phyloP scores from a whole-genome alignment of 2,329 filamentous ascomycete species.

The Xylogone sp. region DNA sequence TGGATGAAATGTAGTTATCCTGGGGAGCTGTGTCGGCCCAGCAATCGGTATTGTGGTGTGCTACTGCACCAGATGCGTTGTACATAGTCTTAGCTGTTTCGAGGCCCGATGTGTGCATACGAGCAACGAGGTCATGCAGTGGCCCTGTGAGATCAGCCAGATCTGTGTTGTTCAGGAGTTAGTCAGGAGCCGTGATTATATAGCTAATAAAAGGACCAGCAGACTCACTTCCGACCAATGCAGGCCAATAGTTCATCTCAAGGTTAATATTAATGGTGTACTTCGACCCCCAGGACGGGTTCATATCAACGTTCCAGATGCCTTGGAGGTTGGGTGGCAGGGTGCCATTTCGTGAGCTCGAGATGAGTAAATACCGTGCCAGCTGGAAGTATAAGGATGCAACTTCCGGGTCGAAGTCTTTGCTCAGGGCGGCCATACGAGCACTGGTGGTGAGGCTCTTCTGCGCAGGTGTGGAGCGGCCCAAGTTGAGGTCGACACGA shows the following conservation, averaged over 20 bases:
- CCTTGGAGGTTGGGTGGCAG: slow-evolving; percentile 42
- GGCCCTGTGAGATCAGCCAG: slow-evolving; percentile 33
- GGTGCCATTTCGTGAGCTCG: slow-evolving; percentile 24
- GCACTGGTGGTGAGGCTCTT: slow-evolving; percentile 23
- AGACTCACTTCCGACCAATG: slow-evolving; percentile 18
- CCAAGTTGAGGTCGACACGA: slow-evolving; percentile 26
- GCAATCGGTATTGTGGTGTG: slow-evolving; percentile 29
- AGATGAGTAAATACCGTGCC: slow-evolving; percentile 35
- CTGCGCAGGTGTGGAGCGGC: slow-evolving; percentile 11
- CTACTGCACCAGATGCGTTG: slow-evolving; percentile 24
- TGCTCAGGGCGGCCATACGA: slow-evolving; percentile 21
- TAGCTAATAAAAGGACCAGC: neutral
- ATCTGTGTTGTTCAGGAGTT: slow-evolving; percentile 4
- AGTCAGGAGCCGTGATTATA: neutral
- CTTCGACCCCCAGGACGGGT: slow-evolving; percentile 42
- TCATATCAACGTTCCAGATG: slow-evolving; percentile 39
- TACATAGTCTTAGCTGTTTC: slow-evolving; percentile 28
- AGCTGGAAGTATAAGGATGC: slow-evolving; percentile 33
- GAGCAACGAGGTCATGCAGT: slow-evolving; percentile 35
- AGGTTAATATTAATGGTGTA: slow-evolving; percentile 49
- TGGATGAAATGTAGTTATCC: slow-evolving; percentile 24
- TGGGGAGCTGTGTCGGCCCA: slow-evolving; percentile 30
- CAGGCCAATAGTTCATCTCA: slow-evolving; percentile 51
- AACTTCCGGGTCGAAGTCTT: slow-evolving; percentile 13
- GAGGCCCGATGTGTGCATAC: slow-evolving; percentile 29